Evolutionary conservation across 2,329 filamentous ascomycete genomes (phyloP), one percentile per base, ranked within the genome.

Genomic region (Colletotrichum sp.): DNA sequence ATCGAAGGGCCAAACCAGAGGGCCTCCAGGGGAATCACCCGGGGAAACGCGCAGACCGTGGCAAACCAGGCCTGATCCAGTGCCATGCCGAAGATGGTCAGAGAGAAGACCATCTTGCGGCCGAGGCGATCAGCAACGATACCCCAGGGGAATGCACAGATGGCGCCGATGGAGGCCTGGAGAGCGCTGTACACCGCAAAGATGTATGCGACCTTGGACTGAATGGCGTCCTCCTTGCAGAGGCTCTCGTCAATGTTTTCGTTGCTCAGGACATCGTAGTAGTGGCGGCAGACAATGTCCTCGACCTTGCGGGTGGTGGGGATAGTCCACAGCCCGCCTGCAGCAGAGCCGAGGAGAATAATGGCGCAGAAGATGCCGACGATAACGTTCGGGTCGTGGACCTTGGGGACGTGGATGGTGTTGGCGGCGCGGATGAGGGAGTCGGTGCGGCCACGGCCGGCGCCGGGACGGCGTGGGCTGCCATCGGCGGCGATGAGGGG

Each of bases 51-150:
- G 58, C 83, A 80, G 1, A 87, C 79, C 13, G 79, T 62, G 30
- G 85, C 80, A 16, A 81, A 78, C 66, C 80, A 83, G 2, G 81
- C 36, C 4, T 80, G 61, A 16, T 78, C 60, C 0, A 86, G 62
- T 6, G 80, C 60, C 36, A 84, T 77, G 6, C 85, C 85, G 16
- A 77, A 25, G 6, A 85, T 74, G 27, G 81, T 70, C 22, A 85
- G 56, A 2, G 80, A 78, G 61, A 83, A 82, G 18, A 86, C 82
- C 10, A 80, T 80, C 55, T 83, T 84, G 32, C 85, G 80, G 8
- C 85, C 85, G 52, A 86, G 79, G 32, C 81, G 81, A 78, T 86
- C 85, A 10, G 84, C 84, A 4, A 83, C 79, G 7, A 85, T 78
- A 15, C 84, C 84, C 81, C 85, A 87, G 2, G 84, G 81, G 60